Percentiles rank a stretch among this genome's conserved stretches.
Conservation (phyloP, 2,329 filamentous ascomycete species). For the Ophiostoma sp. region DNA sequence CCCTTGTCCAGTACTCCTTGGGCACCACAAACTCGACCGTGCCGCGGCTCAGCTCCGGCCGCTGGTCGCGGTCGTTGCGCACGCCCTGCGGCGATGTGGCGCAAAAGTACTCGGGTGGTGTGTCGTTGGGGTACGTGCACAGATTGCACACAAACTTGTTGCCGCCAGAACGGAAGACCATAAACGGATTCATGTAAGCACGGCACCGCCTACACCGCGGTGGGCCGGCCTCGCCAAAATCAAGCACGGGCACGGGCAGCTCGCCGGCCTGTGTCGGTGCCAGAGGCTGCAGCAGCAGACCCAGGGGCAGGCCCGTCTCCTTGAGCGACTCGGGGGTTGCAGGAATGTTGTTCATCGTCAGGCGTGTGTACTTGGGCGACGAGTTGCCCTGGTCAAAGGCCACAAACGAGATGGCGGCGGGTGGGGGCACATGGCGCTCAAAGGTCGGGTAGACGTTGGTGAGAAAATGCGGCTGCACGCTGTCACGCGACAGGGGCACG, state of each 20-base stretch:
- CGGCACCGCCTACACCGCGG: conserved; percentile 88
- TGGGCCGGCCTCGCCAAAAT: conserved; percentile 87
- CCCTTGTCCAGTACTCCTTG: conserved; percentile 97
- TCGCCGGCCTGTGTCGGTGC: conserved; percentile 80
- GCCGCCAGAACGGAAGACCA: conserved; percentile 90
- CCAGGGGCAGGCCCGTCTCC: conserved; percentile 77
- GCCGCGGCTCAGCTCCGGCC: conserved; percentile 82
- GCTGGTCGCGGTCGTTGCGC: conserved; percentile 78
- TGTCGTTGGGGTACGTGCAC: conserved; percentile 95
- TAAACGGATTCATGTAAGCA: conserved; percentile 97
- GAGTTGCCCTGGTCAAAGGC: conserved; percentile 96
- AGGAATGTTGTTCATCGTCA: conserved; percentile 92
- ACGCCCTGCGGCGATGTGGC: conserved; percentile 82
- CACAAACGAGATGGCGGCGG: conserved; percentile 81
- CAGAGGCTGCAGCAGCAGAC: conserved; percentile 81
- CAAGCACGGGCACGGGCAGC: conserved; percentile 79
- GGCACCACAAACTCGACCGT: conserved; percentile 96
- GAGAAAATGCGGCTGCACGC: conserved; percentile 76
- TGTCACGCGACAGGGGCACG: conserved; percentile 77
- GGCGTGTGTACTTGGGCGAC: conserved; percentile 85
- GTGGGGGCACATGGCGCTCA: conserved; percentile 86
- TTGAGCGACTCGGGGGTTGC: conserved; percentile 71
- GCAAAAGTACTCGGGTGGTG: conserved; percentile 84
- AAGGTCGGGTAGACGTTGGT: conserved; percentile 90
- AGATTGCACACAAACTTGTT: conserved; percentile 98